phyloP scores from a whole-genome alignment of 73 alveolate genomes.

The Blepharisma japonicum region DNA sequence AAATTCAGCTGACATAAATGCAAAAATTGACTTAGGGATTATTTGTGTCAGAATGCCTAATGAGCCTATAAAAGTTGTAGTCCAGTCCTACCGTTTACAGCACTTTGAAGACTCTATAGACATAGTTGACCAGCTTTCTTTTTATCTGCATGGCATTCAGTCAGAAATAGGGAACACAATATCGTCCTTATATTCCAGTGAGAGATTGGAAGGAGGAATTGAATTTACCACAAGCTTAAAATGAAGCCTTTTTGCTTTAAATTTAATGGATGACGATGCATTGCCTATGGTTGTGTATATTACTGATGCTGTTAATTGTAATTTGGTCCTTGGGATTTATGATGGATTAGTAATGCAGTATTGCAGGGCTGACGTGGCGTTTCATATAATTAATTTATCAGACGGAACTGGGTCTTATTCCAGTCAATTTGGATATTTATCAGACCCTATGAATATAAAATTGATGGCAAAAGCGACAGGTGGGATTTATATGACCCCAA shows the following conservation, averaged over 20 bases:
- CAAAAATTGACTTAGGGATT: not conserved
- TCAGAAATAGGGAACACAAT: not conserved
- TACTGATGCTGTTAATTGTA: not conserved
- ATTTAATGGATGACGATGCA: not conserved
- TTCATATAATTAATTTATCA: not conserved
- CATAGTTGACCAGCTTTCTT: not conserved
- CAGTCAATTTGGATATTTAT: not conserved
- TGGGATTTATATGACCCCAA: not conserved
- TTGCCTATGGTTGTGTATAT: not conserved
- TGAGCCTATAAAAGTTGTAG: conserved; percentile 3
- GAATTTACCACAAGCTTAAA: not conserved
- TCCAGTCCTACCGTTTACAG: not conserved
- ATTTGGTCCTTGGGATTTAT: not conserved
- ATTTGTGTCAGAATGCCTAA: conserved; percentile 16
- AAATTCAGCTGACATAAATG: not conserved
- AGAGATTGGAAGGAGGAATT: not conserved
- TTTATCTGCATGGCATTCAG: not conserved
- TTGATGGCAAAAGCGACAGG: conserved; percentile 1
- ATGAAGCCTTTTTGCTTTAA: conserved; percentile 12
- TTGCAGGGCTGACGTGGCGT: conserved; percentile 1
- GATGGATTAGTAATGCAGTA: conserved; percentile 26
- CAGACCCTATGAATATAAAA: conserved; percentile 6
- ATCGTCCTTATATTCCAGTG: too few relatives aligned
- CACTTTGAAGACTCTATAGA: not conserved
- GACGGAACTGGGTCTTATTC: not conserved